phyloP scores from a whole-genome alignment of 768 basidiomycete genomes.

The Podaxis pistillaris region DNA sequence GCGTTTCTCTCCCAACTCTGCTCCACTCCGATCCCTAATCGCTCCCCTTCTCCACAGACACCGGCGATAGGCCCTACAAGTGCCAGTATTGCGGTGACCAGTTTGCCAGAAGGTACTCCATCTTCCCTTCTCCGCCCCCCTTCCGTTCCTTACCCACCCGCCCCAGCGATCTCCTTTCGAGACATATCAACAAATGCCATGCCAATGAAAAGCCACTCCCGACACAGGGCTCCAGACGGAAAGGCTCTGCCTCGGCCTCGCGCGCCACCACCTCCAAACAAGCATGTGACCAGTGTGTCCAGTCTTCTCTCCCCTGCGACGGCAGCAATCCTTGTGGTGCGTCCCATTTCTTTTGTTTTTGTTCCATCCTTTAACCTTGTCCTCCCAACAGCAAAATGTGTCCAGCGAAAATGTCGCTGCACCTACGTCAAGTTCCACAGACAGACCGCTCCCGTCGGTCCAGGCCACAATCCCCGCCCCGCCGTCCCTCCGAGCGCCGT shows the following conservation, averaged over 20 bases:
- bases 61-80: constrained; percentile 87
- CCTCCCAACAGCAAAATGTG: constrained; percentile 60
- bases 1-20: constrained; percentile 33
- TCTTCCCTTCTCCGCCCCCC: background rate
- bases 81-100: constrained; percentile 88
- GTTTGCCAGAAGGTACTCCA: constrained; percentile 73
- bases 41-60: constrained; percentile 50
- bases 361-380: background rate
- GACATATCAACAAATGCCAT: constrained; percentile 89
- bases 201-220: constrained; percentile 63
- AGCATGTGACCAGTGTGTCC: constrained; percentile 83
- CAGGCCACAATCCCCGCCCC: constrained; percentile 56
- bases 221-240: constrained; percentile 48
- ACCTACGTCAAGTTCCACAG: constrained; percentile 83
- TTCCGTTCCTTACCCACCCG: constrained; percentile 6
- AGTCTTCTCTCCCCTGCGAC: constrained; percentile 72
- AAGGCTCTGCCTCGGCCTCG: constrained; percentile 64
- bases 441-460: constrained; percentile 76
- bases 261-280: constrained; percentile 79
- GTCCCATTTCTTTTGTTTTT: constrained; percentile 23
- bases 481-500: constrained; percentile 16
- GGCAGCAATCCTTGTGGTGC: constrained; percentile 76
- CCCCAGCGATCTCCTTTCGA: constrained; percentile 74
- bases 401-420: constrained; percentile 67
- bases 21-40: constrained; percentile 15